These are phyloP conservation scores for Teunomyces aglyptinius DNA, from an alignment of 805 yeast genomes.

Conservation along the genomic window DNA sequence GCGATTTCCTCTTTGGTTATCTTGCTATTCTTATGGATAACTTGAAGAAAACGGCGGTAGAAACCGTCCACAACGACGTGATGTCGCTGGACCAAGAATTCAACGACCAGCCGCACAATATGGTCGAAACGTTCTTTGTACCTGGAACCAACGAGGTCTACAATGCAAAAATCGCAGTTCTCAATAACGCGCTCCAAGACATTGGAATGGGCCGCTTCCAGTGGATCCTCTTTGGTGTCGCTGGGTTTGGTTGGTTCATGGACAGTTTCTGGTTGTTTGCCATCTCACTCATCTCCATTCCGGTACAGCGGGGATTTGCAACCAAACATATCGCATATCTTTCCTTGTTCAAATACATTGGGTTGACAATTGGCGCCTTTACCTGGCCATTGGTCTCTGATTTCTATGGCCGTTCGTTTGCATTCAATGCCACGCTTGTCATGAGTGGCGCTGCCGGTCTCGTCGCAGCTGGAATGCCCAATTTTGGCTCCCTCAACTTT, in stretches of 20 bases:
- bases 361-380: background rate
- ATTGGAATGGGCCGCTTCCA: conserved; percentile 11
- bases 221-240: conserved; percentile 3
- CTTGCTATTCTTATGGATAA: background rate
- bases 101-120: background rate
- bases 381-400: background rate
- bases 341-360: conserved; percentile 3
- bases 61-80: background rate
- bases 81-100: conserved; percentile 1
- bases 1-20: background rate
- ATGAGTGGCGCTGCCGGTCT: conserved; percentile 5
- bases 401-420: conserved; percentile 4
- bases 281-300: conserved; percentile 10
- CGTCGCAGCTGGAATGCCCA: conserved; percentile 4
- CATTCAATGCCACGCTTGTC: conserved; percentile 3
- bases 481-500: conserved; percentile 1
- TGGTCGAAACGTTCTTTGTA: conserved; percentile 6
- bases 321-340: conserved; percentile 10
- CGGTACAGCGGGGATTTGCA: conserved; percentile 9
- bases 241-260: conserved; percentile 5
- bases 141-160: conserved; percentile 9
- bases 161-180: conserved; percentile 7
- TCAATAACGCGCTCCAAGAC: conserved; percentile 11
- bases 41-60: background rate
- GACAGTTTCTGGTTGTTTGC: conserved; percentile 13